Evolutionary conservation across 208 protist species (phyloP).

Genomic region (Zelonia costaricensis): DNA sequence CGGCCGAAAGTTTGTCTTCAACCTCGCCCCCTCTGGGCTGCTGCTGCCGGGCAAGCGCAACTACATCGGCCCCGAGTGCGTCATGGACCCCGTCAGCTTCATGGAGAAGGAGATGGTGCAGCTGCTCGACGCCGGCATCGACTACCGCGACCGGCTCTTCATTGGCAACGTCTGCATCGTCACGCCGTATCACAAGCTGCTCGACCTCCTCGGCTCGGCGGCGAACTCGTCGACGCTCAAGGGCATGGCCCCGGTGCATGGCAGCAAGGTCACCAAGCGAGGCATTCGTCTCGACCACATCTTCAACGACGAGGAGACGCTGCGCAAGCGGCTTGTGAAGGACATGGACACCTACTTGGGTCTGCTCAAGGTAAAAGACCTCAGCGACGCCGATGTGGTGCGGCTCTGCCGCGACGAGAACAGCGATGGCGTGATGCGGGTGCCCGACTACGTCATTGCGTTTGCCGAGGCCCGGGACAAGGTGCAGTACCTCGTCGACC

Average conservation of each 20-base stretch:
- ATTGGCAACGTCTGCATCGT: conserved; percentile 91
- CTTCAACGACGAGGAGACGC: conserved; percentile 79
- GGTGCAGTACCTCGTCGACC: conserved; percentile 74
- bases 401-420: conserved; percentile 79
- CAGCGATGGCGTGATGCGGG: conserved; percentile 77
- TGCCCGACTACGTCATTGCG: conserved; percentile 81
- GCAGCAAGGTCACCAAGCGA: conserved; percentile 88
- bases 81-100: conserved; percentile 92
- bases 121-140: conserved; percentile 75
- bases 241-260: conserved; percentile 90
- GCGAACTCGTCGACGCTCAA: conserved; percentile 91
- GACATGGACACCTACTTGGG: conserved; percentile 92
- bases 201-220: conserved; percentile 82
- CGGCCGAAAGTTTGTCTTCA: conserved; percentile 90
- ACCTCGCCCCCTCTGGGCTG: conserved; percentile 88
- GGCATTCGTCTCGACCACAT: conserved; percentile 92
- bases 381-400: conserved; percentile 84
- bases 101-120: conserved; percentile 90
- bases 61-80: conserved; percentile 89
- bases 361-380: conserved; percentile 61
- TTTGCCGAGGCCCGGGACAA: conserved; percentile 86
- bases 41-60: conserved; percentile 76
- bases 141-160: conserved; percentile 80
- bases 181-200: conserved; percentile 92
- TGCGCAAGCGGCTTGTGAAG: conserved; percentile 65